Percentiles rank a stretch among this genome's conserved stretches.
Evolutionary conservation across 2,329 filamentous ascomycete species (phyloP).

Genomic region (Aspergillus sp.): DNA sequence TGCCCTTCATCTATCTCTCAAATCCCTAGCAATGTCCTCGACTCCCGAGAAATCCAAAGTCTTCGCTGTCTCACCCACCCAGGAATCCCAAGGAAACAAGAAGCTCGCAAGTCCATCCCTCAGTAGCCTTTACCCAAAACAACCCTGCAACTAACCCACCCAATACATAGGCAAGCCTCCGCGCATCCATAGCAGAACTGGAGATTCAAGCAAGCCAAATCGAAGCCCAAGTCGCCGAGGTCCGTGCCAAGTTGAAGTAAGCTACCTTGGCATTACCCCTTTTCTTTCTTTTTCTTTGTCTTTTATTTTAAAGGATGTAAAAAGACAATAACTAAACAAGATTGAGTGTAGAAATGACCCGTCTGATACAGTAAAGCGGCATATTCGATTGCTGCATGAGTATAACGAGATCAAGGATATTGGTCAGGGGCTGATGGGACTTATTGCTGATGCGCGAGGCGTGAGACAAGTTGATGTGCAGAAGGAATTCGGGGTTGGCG

Average conservation of each 20-base stretch:
- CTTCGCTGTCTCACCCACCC: constrained; percentile 3
- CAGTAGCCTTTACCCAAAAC: background rate
- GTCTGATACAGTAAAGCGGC: constrained; percentile 57
- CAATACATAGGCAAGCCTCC: constrained; percentile 22
- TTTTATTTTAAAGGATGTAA: no score
- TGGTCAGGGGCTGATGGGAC: constrained; percentile 63
- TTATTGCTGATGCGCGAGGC: constrained; percentile 66
- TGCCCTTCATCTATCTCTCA: background rate
- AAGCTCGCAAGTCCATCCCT: constrained; percentile 24
- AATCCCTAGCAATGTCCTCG: background rate
- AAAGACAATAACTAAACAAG: no score
- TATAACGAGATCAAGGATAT: constrained; percentile 73
- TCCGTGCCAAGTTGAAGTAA: constrained; percentile 38
- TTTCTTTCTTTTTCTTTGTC: background rate
- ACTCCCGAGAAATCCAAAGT: background rate
- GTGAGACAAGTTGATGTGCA: constrained; percentile 50
- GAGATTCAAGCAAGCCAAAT: constrained; percentile 47
- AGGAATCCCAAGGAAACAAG: constrained; percentile 21
- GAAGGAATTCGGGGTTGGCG: constrained; percentile 40
- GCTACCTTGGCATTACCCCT: background rate
- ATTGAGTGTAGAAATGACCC: constrained; percentile 38
- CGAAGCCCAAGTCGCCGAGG: constrained; percentile 34
- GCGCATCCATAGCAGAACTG: constrained; percentile 36
- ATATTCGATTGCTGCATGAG: constrained; percentile 65
- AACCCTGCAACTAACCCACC: constrained; percentile 11